Conservation (phyloP, 345 rosid genomes). For the Eucalyptus pauciflora region DNA sequence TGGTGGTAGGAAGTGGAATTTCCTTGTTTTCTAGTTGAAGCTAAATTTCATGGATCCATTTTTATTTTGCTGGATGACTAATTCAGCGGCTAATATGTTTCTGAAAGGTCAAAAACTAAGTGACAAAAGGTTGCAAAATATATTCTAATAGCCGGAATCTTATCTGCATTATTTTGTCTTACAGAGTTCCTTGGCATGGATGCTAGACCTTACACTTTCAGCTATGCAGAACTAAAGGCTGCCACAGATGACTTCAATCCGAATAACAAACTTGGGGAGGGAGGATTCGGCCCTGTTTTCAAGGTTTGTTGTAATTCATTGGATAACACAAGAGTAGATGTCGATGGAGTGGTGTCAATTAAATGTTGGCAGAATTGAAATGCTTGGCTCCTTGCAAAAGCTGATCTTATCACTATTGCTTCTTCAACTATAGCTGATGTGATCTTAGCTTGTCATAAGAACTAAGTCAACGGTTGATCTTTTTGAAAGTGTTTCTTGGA, state of each 20-base stretch:
- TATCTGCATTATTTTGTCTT: background rate
- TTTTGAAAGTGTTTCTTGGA: background rate
- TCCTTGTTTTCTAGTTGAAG: background rate
- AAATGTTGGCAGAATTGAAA: background rate
- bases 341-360: background rate
- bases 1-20: background rate
- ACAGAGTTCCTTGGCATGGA: constrained; percentile 42
- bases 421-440: background rate
- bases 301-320: background rate
- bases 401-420: background rate
- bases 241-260: constrained; percentile 54
- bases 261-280: constrained; percentile 69
- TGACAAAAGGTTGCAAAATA: background rate
- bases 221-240: constrained; percentile 39
- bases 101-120: background rate
- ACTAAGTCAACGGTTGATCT: background rate
- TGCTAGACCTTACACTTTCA: constrained; percentile 47
- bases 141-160: background rate
- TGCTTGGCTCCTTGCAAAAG: background rate
- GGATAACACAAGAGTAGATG: no score
- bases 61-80: background rate
- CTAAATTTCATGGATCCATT: background rate
- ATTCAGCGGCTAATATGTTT: background rate
- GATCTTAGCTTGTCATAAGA: background rate
- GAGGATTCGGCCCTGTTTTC: constrained; percentile 76